Percentiles rank a stretch among this genome's conserved stretches.
These are phyloP conservation scores for Multifurca ochricompacta DNA, from an alignment of 768 basidiomycete genomes.

Conservation along the genomic window DNA sequence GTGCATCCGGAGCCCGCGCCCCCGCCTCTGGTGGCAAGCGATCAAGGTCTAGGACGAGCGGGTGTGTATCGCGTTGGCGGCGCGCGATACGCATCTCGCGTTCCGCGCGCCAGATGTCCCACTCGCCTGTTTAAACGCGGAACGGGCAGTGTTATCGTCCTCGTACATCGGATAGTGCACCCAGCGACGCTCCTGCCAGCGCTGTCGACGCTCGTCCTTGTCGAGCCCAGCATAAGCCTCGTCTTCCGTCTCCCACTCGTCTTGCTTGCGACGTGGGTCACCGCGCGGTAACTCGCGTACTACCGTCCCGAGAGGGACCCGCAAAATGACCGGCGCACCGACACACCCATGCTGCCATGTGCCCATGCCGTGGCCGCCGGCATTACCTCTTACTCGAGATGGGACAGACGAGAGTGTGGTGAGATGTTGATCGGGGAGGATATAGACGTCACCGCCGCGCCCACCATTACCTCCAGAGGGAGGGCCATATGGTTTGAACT, in stretches of 20 bases:
- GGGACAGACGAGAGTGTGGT: slow-evolving; percentile 71
- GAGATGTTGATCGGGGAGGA: slow-evolving; percentile 68
- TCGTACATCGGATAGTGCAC: slow-evolving; percentile 68
- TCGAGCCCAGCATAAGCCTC: slow-evolving; percentile 45
- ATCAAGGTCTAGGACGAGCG: slow-evolving; percentile 58
- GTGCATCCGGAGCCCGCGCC: slow-evolving; percentile 43
- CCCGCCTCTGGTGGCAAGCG: slow-evolving; percentile 32
- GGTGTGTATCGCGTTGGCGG: slow-evolving; percentile 32
- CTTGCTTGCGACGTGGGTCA: slow-evolving; percentile 55
- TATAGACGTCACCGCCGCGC: slow-evolving; percentile 78
- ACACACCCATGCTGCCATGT: slow-evolving; percentile 80
- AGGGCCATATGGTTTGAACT: slow-evolving; percentile 73
- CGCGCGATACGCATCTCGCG: slow-evolving; percentile 46
- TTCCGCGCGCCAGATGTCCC: slow-evolving; percentile 50
- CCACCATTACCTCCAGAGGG: slow-evolving; percentile 95
- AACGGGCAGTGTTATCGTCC: slow-evolving; percentile 54
- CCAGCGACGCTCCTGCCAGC: slow-evolving; percentile 62
- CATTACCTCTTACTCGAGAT: slow-evolving; percentile 55
- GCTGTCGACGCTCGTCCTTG: slow-evolving; percentile 42
- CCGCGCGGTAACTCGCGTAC: slow-evolving; percentile 65
- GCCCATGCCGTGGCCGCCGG: slow-evolving; percentile 71
- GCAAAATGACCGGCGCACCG: slow-evolving; percentile 64
- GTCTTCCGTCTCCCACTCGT: slow-evolving; percentile 70
- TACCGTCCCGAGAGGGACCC: slow-evolving; percentile 86
- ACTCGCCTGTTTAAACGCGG: slow-evolving; percentile 70